A percentile compares a stretch with the other conserved stretches of the same genome.
These are phyloP conservation scores for Neonectria coccinea DNA, from an alignment of 2,329 filamentous ascomycete genomes.

Conservation along the genomic window DNA sequence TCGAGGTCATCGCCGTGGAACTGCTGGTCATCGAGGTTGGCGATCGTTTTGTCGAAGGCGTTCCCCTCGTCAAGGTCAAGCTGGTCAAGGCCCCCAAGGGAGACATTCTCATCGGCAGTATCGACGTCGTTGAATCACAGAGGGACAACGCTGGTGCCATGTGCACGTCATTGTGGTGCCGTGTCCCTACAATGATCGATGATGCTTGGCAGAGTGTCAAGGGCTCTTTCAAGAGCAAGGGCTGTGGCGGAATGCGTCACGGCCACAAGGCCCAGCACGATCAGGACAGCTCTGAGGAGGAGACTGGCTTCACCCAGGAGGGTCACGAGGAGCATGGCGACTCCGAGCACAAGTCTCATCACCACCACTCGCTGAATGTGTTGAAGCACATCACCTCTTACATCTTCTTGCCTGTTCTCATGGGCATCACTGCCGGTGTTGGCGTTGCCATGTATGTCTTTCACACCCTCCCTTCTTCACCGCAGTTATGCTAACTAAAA, in stretches of 20 bases:
- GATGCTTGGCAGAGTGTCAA: slow-evolving; percentile 45
- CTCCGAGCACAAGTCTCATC: slow-evolving; percentile 37
- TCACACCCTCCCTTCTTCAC: not conserved
- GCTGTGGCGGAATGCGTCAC: slow-evolving; percentile 44
- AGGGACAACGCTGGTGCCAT: slow-evolving; percentile 22
- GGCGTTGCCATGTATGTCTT: slow-evolving; percentile 70
- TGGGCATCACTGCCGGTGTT: slow-evolving; percentile 77
- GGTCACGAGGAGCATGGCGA: slow-evolving; percentile 39
- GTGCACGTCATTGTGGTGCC: slow-evolving; percentile 65
- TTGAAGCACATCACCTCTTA: slow-evolving; percentile 69
- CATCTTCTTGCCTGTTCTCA: slow-evolving; percentile 74
- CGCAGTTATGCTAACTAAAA: slow-evolving; percentile 43
- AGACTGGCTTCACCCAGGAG: slow-evolving; percentile 16
- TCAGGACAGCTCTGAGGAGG: slow-evolving; percentile 35
- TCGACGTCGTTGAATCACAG: slow-evolving; percentile 53
- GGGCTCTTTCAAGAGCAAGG: slow-evolving; percentile 41
- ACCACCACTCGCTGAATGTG: slow-evolving; percentile 57
- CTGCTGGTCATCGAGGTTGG: slow-evolving; percentile 72
- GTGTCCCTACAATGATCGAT: slow-evolving; percentile 55
- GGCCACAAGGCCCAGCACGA: slow-evolving; percentile 30
- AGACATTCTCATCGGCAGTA: slow-evolving; percentile 65
- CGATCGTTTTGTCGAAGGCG: slow-evolving; percentile 63
- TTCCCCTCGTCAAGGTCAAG: slow-evolving; percentile 69
- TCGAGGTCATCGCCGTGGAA: slow-evolving; percentile 66
- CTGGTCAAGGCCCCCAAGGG: slow-evolving; percentile 69